These are phyloP conservation scores for Puya raimondii DNA, from an alignment of 176 grass and related monocot species.

Conservation along the genomic window DNA sequence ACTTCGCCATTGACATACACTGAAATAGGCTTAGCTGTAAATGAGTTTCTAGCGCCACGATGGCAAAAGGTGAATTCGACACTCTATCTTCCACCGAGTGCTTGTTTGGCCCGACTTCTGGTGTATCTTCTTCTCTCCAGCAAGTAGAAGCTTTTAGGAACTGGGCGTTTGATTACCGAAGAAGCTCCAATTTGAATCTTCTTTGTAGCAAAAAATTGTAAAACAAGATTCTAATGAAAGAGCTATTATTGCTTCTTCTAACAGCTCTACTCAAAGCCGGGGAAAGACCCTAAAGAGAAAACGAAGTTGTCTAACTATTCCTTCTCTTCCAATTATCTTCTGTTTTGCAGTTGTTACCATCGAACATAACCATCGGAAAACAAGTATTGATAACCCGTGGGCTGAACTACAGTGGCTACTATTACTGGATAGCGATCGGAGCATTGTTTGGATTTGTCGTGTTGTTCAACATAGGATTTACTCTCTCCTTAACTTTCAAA, in stretches of 20 bases:
- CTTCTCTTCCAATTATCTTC: neutral
- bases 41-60: slow-evolving; percentile 79
- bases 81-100: neutral
- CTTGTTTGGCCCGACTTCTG: no score
- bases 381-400: slow-evolving; percentile 44
- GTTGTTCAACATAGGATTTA: slow-evolving; percentile 55
- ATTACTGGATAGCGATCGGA: slow-evolving; percentile 73
- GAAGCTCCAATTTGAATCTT: no score
- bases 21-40: slow-evolving; percentile 68
- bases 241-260: no score
- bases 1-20: slow-evolving; percentile 64
- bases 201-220: no score
- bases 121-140: no score
- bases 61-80: slow-evolving; percentile 54
- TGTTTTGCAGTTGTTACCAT: slow-evolving; percentile 20
- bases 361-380: slow-evolving; percentile 39
- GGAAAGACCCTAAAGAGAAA: no score
- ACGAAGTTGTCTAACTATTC: neutral
- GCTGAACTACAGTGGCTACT: slow-evolving; percentile 52
- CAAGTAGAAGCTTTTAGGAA: no score
- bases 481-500: slow-evolving; percentile 52
- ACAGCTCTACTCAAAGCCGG: no score
- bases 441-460: slow-evolving; percentile 57
- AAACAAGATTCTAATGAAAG: no score
- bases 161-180: no score